Percentiles rank a stretch among this genome's conserved stretches.
Conservation (phyloP, 768 basidiomycete genomes). For the Trametes cinnabarina region DNA sequence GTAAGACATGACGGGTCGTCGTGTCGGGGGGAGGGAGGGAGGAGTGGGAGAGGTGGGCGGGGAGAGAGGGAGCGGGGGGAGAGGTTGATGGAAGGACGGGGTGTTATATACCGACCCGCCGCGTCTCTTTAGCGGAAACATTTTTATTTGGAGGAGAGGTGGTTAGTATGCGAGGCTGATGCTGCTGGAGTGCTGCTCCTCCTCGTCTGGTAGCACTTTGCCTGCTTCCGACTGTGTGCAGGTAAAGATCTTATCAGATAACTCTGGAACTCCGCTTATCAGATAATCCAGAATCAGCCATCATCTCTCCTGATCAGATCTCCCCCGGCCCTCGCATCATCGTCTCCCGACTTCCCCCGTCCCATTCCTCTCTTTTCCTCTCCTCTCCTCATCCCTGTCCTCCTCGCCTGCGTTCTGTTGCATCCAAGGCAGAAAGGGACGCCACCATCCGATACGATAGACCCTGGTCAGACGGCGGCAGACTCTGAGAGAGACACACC, state of each 20-base stretch:
- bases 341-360: neutral
- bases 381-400: neutral
- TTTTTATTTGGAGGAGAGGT: no score
- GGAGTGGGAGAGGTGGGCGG: neutral
- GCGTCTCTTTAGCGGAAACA: neutral
- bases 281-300: neutral
- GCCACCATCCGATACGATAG: constrained; percentile 6
- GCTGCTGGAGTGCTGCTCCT: no score
- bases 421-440: neutral
- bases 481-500: neutral
- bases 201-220: no score
- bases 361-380: neutral
- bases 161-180: no score
- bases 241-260: constrained; percentile 8
- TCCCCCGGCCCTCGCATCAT: neutral
- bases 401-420: neutral
- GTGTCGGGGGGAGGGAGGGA: neutral
- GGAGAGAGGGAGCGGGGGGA: neutral
- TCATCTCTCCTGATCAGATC: neutral
- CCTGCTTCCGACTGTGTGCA: neutral
- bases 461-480: neutral
- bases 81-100: neutral
- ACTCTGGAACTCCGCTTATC: neutral
- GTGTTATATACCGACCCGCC: neutral
- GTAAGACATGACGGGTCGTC: constrained; percentile 5